Evolutionary conservation across 345 rosid species (phyloP).

Genomic region (Hypericum androsaemum): DNA sequence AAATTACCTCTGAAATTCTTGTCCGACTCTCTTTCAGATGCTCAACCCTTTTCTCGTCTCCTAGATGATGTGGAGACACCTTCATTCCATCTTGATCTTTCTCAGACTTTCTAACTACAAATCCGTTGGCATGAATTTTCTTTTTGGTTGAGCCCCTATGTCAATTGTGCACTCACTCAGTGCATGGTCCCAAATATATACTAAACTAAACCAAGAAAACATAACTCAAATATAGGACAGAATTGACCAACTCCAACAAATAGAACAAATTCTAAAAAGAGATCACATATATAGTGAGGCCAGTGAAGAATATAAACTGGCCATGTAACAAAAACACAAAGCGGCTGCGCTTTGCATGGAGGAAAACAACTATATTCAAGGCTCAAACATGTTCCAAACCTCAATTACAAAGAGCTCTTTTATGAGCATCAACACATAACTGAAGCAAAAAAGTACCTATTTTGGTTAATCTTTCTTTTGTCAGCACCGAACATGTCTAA

Average conservation of each 20-base stretch:
- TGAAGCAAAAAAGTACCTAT: constrained; percentile 29
- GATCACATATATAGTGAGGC: too few relatives aligned
- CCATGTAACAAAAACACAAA: too few relatives aligned
- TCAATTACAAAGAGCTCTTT: background rate
- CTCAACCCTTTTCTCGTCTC: constrained; percentile 21
- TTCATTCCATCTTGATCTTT: constrained; percentile 27
- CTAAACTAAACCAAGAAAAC: background rate
- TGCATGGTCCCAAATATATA: background rate
- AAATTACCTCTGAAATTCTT: constrained; percentile 21
- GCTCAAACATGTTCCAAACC: background rate
- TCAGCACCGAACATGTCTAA: constrained; percentile 14
- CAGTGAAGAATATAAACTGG: too few relatives aligned
- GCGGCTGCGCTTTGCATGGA: background rate
- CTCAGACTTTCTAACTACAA: constrained; percentile 17
- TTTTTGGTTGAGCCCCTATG: constrained; percentile 26
- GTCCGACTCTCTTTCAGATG: constrained; percentile 18
- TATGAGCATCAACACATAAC: background rate
- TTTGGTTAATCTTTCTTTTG: constrained; percentile 26
- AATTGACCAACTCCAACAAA: background rate
- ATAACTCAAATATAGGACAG: background rate
- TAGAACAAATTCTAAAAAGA: background rate
- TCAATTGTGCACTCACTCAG: constrained; percentile 12
- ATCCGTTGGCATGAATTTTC: constrained; percentile 21
- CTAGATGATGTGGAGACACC: constrained; percentile 9
- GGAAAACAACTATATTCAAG: background rate